Base-by-base conservation (phyloP, 352 stramenopile species). In the Phytophthora foliorum region DNA sequence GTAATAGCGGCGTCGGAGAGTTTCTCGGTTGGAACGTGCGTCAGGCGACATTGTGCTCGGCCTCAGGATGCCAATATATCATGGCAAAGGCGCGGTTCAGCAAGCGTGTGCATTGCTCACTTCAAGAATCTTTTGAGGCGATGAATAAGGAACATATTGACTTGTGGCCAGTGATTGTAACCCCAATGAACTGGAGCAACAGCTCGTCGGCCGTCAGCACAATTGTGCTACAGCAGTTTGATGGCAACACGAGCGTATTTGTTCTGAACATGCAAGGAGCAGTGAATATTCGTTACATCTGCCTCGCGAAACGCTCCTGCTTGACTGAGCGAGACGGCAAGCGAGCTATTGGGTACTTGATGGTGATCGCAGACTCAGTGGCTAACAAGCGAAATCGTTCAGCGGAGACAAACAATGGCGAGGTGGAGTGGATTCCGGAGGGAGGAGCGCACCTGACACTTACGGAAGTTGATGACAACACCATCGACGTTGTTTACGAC, bases 381-480 rank as follows among this genome's bases (percentile, higher is more conserved):
- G 68, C 59, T 5, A 80, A 80, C 44, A 45, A 53, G 8, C 69
- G 57, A 4, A 72, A 34, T 11, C 63, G 66, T 17, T 39, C 53
- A 21, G 69, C 57, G 13, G 74, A 81, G 24, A 29, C 39, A 19
- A 27, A 57, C 11, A 6, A 55, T 10, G 53, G 36, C 25, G 58
- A 63, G 3, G 53, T 81, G 11, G 48, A 76, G 24, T 81, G 74
- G 74, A 24, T 78, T 21, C 60, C 50, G 16, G 72, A 78, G 44
- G 74, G 74, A 11, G 74, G 69, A n/a, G 46, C 60, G 3, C 19
- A 58, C 4, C 58, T 78, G 24, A 67, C 60, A 13, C 44, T 81
- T 29, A 32, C 51, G 6, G 60, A 75, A 24, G 57, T 68, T 10
- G 65, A 78, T 19, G 50, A 57, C 29, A 42, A 49, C 6, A 51